Conservation (phyloP, 371 early-diverging fungal genomes). For the Nematocida ausubeli region DNA sequence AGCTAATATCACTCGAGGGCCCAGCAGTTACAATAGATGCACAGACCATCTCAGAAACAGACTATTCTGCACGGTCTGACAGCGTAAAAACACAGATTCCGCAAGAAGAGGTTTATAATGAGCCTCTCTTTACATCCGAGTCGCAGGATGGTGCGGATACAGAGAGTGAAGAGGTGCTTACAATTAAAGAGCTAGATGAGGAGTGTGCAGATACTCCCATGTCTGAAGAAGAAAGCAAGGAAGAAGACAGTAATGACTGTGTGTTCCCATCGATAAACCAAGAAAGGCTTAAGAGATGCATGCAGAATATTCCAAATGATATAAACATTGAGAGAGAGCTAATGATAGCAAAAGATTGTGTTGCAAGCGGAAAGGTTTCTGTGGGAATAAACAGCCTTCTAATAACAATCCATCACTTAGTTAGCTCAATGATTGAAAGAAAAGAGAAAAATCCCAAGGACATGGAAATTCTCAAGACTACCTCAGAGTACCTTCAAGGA, state of each 20-base stretch:
- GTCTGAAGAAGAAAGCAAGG: not conserved
- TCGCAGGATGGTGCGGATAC: not conserved
- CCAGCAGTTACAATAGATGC: not conserved
- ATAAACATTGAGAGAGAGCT: conserved; percentile 12
- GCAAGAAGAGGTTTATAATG: conserved; percentile 8
- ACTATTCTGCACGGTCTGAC: conserved; percentile 13
- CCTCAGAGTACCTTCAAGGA: conserved; percentile 58
- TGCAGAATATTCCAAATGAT: conserved; percentile 1
- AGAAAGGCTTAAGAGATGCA: not conserved
- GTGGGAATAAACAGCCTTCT: not conserved
- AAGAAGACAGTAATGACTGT: not conserved
- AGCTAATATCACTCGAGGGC: not conserved
- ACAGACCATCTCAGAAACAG: conserved; percentile 3
- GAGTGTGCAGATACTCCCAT: not conserved
- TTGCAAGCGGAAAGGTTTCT: conserved; percentile 11
- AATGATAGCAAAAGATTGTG: not conserved
- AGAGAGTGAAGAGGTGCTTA: not conserved
- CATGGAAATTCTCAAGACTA: conserved; percentile 3
- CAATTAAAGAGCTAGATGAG: not conserved
- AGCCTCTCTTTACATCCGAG: not conserved
- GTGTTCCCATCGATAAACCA: conserved; percentile 7
- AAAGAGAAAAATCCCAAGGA: not conserved
- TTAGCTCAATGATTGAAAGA: not conserved
- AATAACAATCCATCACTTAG: not conserved
- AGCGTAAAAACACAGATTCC: conserved; percentile 28